Percentiles rank a stretch among this genome's conserved stretches.
Evolutionary conservation across 2,329 filamentous ascomycete genomes (phyloP).

Genomic region (Ceratocystis cacaofunesta): DNA sequence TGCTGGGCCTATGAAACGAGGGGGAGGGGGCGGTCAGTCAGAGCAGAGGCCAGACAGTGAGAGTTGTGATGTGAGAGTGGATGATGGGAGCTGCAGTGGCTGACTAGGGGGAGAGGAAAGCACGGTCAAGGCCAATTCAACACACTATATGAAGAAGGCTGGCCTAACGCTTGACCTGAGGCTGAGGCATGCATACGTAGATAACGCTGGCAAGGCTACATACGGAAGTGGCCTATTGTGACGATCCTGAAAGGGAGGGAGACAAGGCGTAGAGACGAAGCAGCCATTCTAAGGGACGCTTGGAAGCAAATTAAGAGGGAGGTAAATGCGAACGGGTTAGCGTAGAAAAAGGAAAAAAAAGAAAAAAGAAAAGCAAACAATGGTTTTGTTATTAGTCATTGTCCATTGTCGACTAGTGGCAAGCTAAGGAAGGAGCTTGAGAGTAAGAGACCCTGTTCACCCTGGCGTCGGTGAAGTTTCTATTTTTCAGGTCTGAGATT

Average conservation of each 20-base stretch:
- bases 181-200: neutral
- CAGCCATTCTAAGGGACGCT: too few species aligned
- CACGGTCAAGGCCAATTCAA: too few species aligned
- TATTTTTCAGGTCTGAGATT: neutral
- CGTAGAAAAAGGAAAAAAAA: neutral
- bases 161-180: too few species aligned
- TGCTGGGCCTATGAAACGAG: neutral
- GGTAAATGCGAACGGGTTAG: neutral
- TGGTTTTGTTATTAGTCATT: neutral
- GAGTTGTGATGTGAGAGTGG: neutral
- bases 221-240: too few species aligned
- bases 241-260: neutral
- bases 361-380: neutral
- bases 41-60: neutral
- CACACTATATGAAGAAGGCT: too few species aligned
- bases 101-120: too few species aligned
- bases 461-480: neutral
- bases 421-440: neutral
- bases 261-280: neutral
- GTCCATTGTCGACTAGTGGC: neutral
- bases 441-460: neutral
- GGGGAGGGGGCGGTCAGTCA: neutral
- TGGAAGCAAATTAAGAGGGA: constrained; percentile 6
- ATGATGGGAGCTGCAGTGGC: neutral
- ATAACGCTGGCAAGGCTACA: too few species aligned